phyloP scores from a whole-genome alignment of 148 eudicot species.

The Diospyros kaki region DNA sequence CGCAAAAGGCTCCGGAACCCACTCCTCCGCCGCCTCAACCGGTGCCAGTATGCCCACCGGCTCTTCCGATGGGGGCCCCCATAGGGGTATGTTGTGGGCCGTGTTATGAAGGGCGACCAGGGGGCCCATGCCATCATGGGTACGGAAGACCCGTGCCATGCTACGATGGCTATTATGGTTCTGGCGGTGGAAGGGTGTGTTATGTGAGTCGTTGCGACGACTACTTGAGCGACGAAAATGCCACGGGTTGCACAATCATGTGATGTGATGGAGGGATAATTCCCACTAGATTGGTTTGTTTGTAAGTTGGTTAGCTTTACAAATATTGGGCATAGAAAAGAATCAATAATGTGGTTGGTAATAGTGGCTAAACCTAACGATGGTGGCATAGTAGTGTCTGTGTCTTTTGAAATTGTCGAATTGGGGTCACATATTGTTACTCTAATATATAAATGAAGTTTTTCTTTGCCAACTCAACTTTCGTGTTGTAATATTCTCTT shows the following conservation, averaged over 20 bases:
- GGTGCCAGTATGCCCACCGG: neutral
- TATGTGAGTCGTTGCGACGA: conserved; percentile 20
- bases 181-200: conserved; percentile 2
- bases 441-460: no score
- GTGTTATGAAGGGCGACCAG: conserved; percentile 5
- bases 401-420: no score
- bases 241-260: conserved; percentile 39
- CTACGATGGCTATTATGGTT: conserved; percentile 10
- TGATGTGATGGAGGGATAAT: neutral
- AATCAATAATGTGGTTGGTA: no score
- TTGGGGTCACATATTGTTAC: no score
- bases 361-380: no score
- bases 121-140: conserved; percentile 39
- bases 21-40: no score
- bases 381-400: no score
- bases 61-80: neutral
- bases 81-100: conserved; percentile 10
- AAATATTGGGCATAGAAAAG: no score
- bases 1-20: neutral
- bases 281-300: no score
- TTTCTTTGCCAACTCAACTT: no score
- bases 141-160: conserved; percentile 14
- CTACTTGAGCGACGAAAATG: conserved; percentile 30
- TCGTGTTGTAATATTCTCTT: no score
- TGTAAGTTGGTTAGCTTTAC: no score